Conservation (phyloP, 2,329 filamentous ascomycete genomes). For the Stagonosporopsis tanaceti region DNA sequence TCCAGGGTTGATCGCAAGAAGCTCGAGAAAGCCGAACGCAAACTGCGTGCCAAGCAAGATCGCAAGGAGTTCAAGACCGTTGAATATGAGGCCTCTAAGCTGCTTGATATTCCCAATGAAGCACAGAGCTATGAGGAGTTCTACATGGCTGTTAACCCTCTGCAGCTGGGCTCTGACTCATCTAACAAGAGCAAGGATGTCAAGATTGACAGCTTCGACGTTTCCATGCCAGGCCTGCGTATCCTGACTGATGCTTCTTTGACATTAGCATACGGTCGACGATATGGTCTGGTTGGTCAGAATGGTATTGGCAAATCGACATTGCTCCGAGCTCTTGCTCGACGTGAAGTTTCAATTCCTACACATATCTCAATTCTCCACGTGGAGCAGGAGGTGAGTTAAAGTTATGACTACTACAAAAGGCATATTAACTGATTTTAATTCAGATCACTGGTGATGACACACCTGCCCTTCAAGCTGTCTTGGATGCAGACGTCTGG, state of each 20-base stretch:
- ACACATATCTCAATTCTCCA: constrained; percentile 98
- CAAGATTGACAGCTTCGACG: constrained; percentile 95
- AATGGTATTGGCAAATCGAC: constrained; percentile 94
- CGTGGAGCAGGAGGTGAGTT: constrained; percentile 89
- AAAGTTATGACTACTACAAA: background rate
- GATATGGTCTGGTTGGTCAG: constrained; percentile 97
- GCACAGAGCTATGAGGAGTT: constrained; percentile 98
- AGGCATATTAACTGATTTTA: constrained; percentile 16
- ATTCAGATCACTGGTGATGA: constrained; percentile 88
- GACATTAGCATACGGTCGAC: constrained; percentile 88
- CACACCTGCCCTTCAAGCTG: constrained; percentile 91
- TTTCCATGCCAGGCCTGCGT: constrained; percentile 86
- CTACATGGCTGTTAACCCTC: constrained; percentile 98
- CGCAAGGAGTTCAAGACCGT: constrained; percentile 99
- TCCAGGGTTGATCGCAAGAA: constrained; percentile 98
- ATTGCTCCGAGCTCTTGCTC: constrained; percentile 87
- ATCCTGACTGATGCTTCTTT: constrained; percentile 91
- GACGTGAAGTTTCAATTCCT: constrained; percentile 92
- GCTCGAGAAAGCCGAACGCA: constrained; percentile 96
- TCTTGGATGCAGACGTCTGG: constrained; percentile 98
- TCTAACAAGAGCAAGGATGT: constrained; percentile 93
- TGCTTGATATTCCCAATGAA: constrained; percentile 83
- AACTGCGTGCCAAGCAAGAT: constrained; percentile 97
- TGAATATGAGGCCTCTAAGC: constrained; percentile 91
- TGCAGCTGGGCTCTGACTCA: constrained; percentile 80